phyloP scores from a whole-genome alignment of 2,329 filamentous ascomycete species.

The Fusarium sambucinum region DNA sequence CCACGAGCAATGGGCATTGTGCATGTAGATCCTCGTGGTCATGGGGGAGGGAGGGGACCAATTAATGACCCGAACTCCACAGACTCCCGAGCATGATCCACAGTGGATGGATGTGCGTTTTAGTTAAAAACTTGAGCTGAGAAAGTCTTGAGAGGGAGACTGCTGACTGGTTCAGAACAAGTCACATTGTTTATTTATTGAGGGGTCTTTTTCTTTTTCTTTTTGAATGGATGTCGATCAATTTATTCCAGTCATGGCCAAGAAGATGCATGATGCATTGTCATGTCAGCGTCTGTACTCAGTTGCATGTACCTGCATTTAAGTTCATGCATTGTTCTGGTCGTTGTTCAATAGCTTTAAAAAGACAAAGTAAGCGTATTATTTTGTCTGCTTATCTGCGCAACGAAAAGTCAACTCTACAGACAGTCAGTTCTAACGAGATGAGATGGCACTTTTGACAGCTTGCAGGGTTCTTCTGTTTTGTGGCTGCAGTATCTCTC shows the following conservation, averaged over 20 bases:
- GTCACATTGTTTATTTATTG: not conserved
- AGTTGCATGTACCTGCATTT: constrained; percentile 12
- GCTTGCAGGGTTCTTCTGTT: not conserved
- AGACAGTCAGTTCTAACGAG: not conserved
- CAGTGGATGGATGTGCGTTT: constrained; percentile 17
- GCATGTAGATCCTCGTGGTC: constrained; percentile 14
- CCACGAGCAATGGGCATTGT: not conserved
- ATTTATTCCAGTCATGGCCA: not conserved
- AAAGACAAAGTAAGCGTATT: not conserved
- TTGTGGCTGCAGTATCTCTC: not conserved
- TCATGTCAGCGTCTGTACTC: not conserved
- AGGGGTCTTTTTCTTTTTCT: not conserved
- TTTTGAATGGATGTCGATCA: not conserved
- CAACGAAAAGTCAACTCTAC: not conserved
- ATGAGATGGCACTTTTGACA: not conserved
- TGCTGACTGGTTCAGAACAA: constrained; percentile 1
- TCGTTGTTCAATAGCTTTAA: not conserved
- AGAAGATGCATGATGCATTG: not conserved
- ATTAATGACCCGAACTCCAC: constrained; percentile 17
- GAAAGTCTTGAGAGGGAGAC: not conserved
- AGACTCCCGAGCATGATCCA: constrained; percentile 10
- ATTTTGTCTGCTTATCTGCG: not conserved
- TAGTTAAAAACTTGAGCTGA: not conserved
- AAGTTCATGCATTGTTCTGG: not conserved
- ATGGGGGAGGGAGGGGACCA: not conserved